Conservation (phyloP, 495 filamentous ascomycete species). For the Pseudevernia furfuracea region DNA sequence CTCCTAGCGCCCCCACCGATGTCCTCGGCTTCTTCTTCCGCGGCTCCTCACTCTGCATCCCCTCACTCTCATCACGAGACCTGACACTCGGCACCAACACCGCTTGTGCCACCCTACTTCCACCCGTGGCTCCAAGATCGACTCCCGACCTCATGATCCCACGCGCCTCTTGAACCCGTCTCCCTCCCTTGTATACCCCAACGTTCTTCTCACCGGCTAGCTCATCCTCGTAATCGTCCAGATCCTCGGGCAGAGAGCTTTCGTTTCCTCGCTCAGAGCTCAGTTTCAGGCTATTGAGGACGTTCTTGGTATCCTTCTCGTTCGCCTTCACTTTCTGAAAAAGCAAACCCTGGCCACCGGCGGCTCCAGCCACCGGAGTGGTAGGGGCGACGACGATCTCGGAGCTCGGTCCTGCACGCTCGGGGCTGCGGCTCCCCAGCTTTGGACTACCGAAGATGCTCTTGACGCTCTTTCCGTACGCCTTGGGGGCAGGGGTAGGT, state of each 20-base stretch:
- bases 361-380: neutral
- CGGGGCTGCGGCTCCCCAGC: neutral
- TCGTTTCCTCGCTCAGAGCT: neutral
- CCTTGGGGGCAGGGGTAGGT: neutral
- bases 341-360: slow-evolving; percentile 1
- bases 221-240: neutral
- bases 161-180: neutral
- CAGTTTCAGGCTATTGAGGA: neutral
- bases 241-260: neutral
- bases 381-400: neutral
- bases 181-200: neutral
- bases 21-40: neutral
- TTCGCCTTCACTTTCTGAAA: neutral
- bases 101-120: neutral
- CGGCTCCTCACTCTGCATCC: neutral
- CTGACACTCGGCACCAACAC: neutral
- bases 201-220: neutral
- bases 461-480: neutral
- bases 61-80: neutral
- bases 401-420: neutral
- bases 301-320: neutral
- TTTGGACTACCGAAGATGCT: neutral
- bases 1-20: neutral
- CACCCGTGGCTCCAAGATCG: neutral
- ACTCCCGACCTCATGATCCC: rapidly evolving